Conservation (phyloP, 2,329 filamentous ascomycete genomes). For the Onygena corvina region DNA sequence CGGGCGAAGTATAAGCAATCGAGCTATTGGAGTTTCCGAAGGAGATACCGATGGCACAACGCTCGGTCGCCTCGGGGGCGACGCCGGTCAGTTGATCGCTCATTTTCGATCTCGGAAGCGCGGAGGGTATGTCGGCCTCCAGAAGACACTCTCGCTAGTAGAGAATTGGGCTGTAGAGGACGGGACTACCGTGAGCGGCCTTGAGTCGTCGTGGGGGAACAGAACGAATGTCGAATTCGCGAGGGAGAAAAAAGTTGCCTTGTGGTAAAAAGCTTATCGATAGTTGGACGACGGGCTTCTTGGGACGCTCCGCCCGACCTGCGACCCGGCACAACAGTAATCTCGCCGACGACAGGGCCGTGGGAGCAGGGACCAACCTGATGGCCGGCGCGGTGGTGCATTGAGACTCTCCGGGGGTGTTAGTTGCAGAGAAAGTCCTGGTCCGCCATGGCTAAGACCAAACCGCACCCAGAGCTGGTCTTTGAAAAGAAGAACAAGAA, state of each 20-base stretch:
- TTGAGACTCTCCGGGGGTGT: too few relatives aligned
- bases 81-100: slow-evolving; percentile 44
- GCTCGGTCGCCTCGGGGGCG: slow-evolving; percentile 35
- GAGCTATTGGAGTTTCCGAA: slow-evolving; percentile 99
- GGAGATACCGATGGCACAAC: slow-evolving; percentile 78
- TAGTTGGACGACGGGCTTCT: too few relatives aligned
- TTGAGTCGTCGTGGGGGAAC: background rate
- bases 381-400: background rate
- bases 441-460: slow-evolving; percentile 11
- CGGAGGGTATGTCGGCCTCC: slow-evolving; percentile 1
- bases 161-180: background rate
- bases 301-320: too few relatives aligned
- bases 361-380: too few relatives aligned
- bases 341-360: too few relatives aligned
- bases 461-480: slow-evolving; percentile 19
- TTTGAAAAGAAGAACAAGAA: slow-evolving; percentile 31
- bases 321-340: too few relatives aligned
- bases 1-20: slow-evolving; percentile 70
- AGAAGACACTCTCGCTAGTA: background rate
- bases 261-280: slow-evolving; percentile 7
- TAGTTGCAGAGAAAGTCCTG: too few relatives aligned
- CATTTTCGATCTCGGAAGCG: slow-evolving; percentile 25
- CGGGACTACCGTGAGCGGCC: background rate
- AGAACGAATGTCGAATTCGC: background rate
- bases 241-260: slow-evolving; percentile 2